Base-by-base conservation (phyloP, 2,329 filamentous ascomycete genomes). In the Sphaerulina populicola region DNA sequence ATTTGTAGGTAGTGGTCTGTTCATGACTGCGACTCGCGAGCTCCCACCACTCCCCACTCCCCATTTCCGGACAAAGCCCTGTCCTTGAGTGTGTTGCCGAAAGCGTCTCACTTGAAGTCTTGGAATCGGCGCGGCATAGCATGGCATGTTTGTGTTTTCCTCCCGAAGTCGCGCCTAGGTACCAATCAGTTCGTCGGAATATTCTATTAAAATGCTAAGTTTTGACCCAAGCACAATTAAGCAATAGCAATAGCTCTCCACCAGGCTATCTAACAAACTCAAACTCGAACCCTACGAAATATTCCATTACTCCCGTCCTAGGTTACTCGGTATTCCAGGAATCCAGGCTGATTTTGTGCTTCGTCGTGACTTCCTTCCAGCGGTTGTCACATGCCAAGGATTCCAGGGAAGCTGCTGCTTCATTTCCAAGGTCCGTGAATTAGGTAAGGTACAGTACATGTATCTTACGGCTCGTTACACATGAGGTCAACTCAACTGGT, bases 1-100 rank as follows among this genome's bases (percentile, higher is more conserved):
- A 76, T 59, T 68, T 76, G 37, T 76, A 59, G 66, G 37, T 76
- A 59, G 66, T 56, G 23, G 31, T 35, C 31, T 35, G 12, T 39
- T 39, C 18, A 39, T 7, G 37, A 21, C 23, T 7, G 23, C 23
- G 23, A 27, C n/a, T n/a, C n/a, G 31, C 10, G 23, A 29, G 31
- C 31, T 11, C 10, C 10, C 18, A 29, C 29, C 36, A 47, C 31
- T 10, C 10, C n/a, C n/a, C n/a, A n/a, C n/a, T n/a, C n/a, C n/a
- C 31, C 10, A 35, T 35, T 35, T 35, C 31, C 31, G 31, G 31
- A 35, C 12, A 35, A n/a, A 35, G 31, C 10, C 31, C 10, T 35
- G 31, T 35, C 31, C 31, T 35, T 35, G 31, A 35, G 12, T 35
- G 31, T 35, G 31, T 35, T 35, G 10, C 4, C 31, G 4, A 7